Base-by-base conservation (phyloP, 257 asterid species). In the Ilex asprella region DNA sequence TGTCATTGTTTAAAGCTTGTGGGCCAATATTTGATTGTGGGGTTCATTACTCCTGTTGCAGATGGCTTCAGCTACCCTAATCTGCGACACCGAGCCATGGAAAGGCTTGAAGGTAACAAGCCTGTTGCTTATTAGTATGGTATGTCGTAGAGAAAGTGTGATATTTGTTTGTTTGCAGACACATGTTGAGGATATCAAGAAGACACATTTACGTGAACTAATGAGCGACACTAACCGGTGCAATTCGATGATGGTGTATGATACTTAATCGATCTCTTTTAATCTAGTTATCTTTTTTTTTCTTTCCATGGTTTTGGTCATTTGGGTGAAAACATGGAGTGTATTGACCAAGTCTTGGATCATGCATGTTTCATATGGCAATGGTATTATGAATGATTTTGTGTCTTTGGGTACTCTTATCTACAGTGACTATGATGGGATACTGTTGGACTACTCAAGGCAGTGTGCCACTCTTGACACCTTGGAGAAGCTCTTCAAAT, bases 231-330 rank as follows among this genome's bases (percentile, higher is more conserved):
- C 70, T 5, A 78, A 81, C 43, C 88, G 99, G 59, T 86, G 95
- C 84, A 77, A 79, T 67, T 89, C 97, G 31, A 87, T 93, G 97
- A 84, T 76, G 80, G 60, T 74, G 99, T 87, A 92, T 64, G 94
- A 70, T 72, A 39, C 71, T 74, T 56, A 32, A 44, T 39, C 43
- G 6, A 14, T 14, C 55, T 50, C 27, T 6, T 16, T 4, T 58
- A 5, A 10, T 15, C 64, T 13, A 53, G 62, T 70, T 16, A 56
- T 3, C 51, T 15, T 30, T 10, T 63, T 44, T 21, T 21, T 21
- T 21, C 27, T 21, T 21, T 21, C 27, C 27, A 21, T 21, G 27
- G 27, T 21, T 21, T 21, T 21, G 27, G 27, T 21, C 27, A 21
- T 21, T 21, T 21, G 27, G 27, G 27, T 21, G 27, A 21, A 21